Base-by-base conservation (phyloP, 2,329 filamentous ascomycete species). In the Nemania bipapillata region DNA sequence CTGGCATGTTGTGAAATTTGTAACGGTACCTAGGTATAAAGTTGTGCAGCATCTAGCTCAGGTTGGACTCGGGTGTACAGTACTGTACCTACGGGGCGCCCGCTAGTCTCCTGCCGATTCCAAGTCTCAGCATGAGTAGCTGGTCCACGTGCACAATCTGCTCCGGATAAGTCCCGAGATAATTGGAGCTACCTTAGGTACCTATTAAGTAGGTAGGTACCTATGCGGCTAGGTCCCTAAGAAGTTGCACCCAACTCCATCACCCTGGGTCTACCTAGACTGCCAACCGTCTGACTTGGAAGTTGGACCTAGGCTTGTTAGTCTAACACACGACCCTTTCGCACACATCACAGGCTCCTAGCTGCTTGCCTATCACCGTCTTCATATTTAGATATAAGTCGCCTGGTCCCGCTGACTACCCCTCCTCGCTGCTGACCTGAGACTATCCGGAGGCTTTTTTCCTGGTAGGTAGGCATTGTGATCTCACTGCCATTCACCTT, bases 81-180 rank as follows among this genome's bases (percentile, higher is more conserved):
- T 4, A 17, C 15, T 12, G 15, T 37, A 7, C 35, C 35, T 37
- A 12, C 37, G 15, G n/a, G 6, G 15, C n/a, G 6, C 8, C n/a
- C 5, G 6, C 37, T 42, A 42, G 37, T 17, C 8, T 42, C 8
- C 15, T 42, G n/a, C 37, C 37, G n/a, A 42, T 17, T 42, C 6
- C 11, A 42, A 17, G n/a, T n/a, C n/a, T n/a, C n/a, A n/a, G n/a
- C n/a, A n/a, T n/a, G 37, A 42, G 37, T 42, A 42, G 40, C 3
- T 47, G 17, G 40, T 15, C 63, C 58, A 67, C 63, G 56, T 67
- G 67, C 64, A 67, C 67, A 61, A 65, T 67, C 56, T 26, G 49
- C 37, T 47, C 42, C 49, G 28, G 59, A 60, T 53, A 42, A 17
- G 45, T 40, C 57, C 53, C 60, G 52, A 70, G 63, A 63, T 62